Conservation (phyloP, 2,329 filamentous ascomycete genomes). For the Cylindrodendrum hubeiense region DNA sequence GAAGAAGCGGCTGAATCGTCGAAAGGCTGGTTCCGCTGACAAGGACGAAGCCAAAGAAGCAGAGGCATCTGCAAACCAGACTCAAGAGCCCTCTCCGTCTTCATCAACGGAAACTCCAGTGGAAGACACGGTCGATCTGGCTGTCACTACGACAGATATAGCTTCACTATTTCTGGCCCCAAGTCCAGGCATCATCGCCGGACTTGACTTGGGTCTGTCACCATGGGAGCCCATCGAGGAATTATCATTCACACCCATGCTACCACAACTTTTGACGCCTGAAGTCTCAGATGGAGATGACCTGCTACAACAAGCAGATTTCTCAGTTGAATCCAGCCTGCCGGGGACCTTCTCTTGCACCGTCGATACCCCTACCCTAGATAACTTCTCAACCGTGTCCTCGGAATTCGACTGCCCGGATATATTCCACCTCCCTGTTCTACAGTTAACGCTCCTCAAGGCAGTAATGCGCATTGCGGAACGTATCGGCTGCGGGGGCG, state of each 20-base stretch:
- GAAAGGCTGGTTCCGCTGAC: constrained; percentile 34
- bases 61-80: background rate
- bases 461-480: constrained; percentile 61
- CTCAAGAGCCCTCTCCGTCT: constrained; percentile 10
- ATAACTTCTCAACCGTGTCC: constrained; percentile 31
- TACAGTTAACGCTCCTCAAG: constrained; percentile 62
- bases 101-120: constrained; percentile 17
- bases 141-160: constrained; percentile 4
- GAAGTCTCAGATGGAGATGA: constrained; percentile 19
- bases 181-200: constrained; percentile 32
- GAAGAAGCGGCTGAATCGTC: constrained; percentile 48
- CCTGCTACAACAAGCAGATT: constrained; percentile 4
- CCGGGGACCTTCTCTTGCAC: constrained; percentile 29
- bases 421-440: constrained; percentile 61
- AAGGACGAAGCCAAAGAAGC: constrained; percentile 14
- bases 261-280: constrained; percentile 29
- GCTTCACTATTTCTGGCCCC: constrained; percentile 11
- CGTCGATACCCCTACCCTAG: constrained; percentile 39
- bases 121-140: constrained; percentile 13
- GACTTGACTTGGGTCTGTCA: constrained; percentile 38
- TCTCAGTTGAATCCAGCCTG: background rate
- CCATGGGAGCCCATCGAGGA: constrained; percentile 40
- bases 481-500: constrained; percentile 56
- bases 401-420: constrained; percentile 53
- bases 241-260: constrained; percentile 31